phyloP scores from a whole-genome alignment of 2,329 filamentous ascomycete genomes.

The Colletotrichum tamarilloi region DNA sequence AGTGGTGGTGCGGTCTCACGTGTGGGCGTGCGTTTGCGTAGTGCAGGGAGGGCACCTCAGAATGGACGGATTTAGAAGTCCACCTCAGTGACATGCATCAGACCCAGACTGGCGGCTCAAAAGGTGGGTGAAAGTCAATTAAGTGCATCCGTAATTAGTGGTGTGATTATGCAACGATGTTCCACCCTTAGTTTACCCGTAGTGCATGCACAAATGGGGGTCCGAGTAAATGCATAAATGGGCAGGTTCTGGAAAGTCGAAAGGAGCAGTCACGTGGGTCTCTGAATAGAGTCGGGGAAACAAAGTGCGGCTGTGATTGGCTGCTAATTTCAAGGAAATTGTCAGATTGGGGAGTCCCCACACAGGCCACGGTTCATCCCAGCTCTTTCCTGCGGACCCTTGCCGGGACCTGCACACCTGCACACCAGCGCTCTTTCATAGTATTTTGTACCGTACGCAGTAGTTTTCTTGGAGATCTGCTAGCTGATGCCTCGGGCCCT shows the following conservation, averaged over 20 bases:
- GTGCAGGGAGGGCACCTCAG: not conserved
- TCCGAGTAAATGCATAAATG: not conserved
- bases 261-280: constrained; percentile 44
- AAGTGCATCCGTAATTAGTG: not conserved
- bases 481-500: constrained; percentile 8
- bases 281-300: constrained; percentile 22
- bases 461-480: not conserved
- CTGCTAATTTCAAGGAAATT: constrained; percentile 43
- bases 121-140: not conserved
- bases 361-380: constrained; percentile 34
- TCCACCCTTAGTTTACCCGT: not conserved
- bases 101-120: not conserved
- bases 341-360: constrained; percentile 35
- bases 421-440: not conserved
- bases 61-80: not conserved
- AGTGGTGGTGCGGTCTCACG: not conserved
- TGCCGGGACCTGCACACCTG: constrained; percentile 8
- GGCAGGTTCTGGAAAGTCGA: not conserved
- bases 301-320: constrained; percentile 36
- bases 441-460: not conserved
- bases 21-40: not conserved
- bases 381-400: constrained; percentile 38
- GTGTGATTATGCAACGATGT: constrained; percentile 3
- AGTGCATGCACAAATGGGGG: constrained; percentile 7
- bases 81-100: not conserved